Base-by-base conservation (phyloP, 2,329 filamentous ascomycete genomes). In the Colletotrichum tamarilloi region DNA sequence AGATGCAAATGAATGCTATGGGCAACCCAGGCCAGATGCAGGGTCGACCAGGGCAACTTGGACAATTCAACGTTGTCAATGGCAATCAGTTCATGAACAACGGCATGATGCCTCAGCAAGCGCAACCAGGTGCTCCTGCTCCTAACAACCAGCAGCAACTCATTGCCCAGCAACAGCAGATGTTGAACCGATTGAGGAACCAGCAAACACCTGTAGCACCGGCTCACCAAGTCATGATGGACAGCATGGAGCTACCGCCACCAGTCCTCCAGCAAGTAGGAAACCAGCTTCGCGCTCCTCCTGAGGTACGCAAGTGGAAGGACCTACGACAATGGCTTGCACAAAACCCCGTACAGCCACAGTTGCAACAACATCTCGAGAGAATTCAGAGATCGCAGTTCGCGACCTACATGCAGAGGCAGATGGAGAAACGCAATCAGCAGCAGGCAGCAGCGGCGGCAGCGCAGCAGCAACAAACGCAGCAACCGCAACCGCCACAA, bases 241-340 rank as follows among this genome's bases (percentile, higher is more conserved):
- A 88, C 72, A 81, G 76, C 11, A 84, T 88, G 84, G 86, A 88
- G 12, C 73, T 89, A 1, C 86, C 86, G 0, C 75, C 77, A 2
- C 78, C 80, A 16, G 76, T 87, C 5, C 73, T 84, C 16, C 76
- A 80, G 16, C 68, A 76, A 46, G 75, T 81, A 2, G 77, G 82
- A 4, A 76, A 63, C 14, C 78, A 78, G 24, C 69, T 87, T 3
- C 65, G 62, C 4, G 59, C 62, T 12, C 85, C 85, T 1, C 76
- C 80, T 0, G 85, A 87, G 0, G 76, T 87, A 5, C 87, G 86
- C 78, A 88, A 86, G 74, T 89, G 87, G 87, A 80, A 80, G 19
- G 85, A 87, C 4, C 78, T 88, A 12, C 86, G 85, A 76, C 70
- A 76, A 2, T 87, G 84, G 83, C 75, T 86, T 4, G 74, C 73